Evolutionary conservation across 768 basidiomycete genomes (phyloP), one percentile per base, ranked within the genome.

Genomic region (Pisolithus tinctorius): DNA sequence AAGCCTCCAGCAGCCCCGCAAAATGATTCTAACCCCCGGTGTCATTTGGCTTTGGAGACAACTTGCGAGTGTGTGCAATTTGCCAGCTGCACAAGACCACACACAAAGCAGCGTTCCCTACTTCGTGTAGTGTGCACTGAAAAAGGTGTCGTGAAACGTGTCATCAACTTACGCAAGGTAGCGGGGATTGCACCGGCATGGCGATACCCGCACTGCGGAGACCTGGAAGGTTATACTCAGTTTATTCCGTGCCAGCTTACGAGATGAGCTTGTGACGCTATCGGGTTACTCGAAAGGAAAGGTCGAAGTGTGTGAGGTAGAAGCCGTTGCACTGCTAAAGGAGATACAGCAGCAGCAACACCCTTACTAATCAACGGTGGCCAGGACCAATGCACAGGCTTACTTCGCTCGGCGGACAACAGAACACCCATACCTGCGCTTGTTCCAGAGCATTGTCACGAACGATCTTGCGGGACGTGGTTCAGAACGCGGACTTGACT

Each of bases 351-450:
- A 34, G n/a, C 63, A 58, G 36, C 57, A 53, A 38, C 96, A 0
- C 87, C 97, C 47, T 76, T 99, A 11, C 81, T 98, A 27, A 93
- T 88, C n/a, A 86, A 88, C 55, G 95, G 94, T 16, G 93, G 93
- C 0, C 78, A 85, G 0, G 92, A 91, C 29, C 80, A 83, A 36
- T 83, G 81, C 49, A 95, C 93, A 89, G 66, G 86, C 90, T 0
- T 98, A 98, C 70, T 98, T 98, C 61, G 89, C 88, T 61, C 79
- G 82, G 29, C 80, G 83, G 48, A 88, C 90, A 1, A 76, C 81
- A 8, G 70, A 79, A 1, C 70, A 87, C 3, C 90, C 94, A 0
- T 97, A 95, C 68, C 81, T 98, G 23, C 88, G 96, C 37, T 79
- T 99, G 10, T 91, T 94, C 80, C 92, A 97, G 64, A 89, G 86